Evolutionary conservation across 2,329 filamentous ascomycete species (phyloP).

Genomic region (Apiospora koreana): DNA sequence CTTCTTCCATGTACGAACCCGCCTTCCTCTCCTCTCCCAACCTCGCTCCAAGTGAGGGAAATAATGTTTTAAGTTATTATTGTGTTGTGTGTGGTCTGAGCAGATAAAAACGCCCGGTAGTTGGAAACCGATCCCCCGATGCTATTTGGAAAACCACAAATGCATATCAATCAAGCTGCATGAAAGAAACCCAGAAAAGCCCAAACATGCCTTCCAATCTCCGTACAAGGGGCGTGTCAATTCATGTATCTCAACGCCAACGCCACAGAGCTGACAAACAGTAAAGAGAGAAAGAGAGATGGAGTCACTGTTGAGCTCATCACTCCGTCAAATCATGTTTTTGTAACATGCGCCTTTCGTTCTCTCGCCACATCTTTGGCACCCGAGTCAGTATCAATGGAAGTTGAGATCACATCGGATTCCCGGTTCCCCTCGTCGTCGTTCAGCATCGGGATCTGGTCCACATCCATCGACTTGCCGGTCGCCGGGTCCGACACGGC

Average conservation of each 20-base stretch:
- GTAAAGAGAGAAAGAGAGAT: not conserved
- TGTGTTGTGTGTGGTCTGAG: not conserved
- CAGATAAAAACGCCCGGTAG: not conserved
- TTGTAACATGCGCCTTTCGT: conserved; percentile 35
- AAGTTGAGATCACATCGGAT: conserved; percentile 2
- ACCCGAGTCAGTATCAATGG: conserved; percentile 39
- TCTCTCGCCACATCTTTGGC: conserved; percentile 49
- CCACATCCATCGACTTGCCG: conserved; percentile 39
- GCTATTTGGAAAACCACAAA: not conserved
- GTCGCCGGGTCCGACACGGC: conserved; percentile 28
- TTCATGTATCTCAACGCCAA: not conserved
- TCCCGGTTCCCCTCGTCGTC: conserved; percentile 36
- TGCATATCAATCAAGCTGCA: not conserved
- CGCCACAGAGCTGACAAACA: not conserved
- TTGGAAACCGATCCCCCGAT: not conserved
- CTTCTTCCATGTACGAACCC: not conserved
- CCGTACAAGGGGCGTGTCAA: not conserved
- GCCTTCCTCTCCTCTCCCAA: not conserved
- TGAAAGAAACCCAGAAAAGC: not conserved
- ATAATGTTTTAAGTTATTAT: not conserved
- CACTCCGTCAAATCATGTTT: not conserved
- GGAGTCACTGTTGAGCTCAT: not conserved
- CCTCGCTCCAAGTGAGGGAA: not conserved
- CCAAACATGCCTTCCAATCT: not conserved
- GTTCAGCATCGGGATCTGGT: conserved; percentile 58